Evolutionary conservation across 2,329 filamentous ascomycete species (phyloP), one percentile per base, ranked within the genome.

Genomic region (Ascochyta rabiei): DNA sequence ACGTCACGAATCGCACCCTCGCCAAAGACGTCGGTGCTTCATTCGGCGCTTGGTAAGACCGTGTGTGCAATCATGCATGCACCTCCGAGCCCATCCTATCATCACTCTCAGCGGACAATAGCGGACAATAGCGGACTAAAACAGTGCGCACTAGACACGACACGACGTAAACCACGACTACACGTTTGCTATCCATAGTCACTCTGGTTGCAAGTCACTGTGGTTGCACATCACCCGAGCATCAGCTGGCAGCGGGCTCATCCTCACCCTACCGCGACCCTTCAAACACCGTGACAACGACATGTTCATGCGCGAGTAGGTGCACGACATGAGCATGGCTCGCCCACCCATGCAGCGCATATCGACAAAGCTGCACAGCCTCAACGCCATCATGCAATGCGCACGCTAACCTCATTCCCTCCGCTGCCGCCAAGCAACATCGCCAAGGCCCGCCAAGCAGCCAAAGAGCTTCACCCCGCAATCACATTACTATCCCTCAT

Each of bases 381-480:
- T 69, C 70, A 61, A 59, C 65, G 69, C 69, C 68, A 56, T 63
- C 62, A 68, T 64, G 66, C 66, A 66, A 38, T 57, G 21, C 57
- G 57, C 56, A 49, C 39, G 40, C 51, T 54, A 54, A 30, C 16
- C 55, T 44, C 38, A 43, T 53, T 62, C 53, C 60, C 59, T 66
- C 61, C 63, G 62, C 61, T 58, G 38, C 18, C 39, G 52, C 52
- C 46, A 55, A 55, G 52, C 34, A 19, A 13, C n/a, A 8, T 2
- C 19, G 51, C 45, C 51, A 41, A 45, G 34, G 4, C 4, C 4
- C n/a, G 42, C 37, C 47, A 41, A 49, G 46, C n/a, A 42, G 18
- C 31, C 8, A 31, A 38, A 12, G 31, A 47, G 42, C 45, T 46
- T 50, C 41, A 46, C 50, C 55, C 54, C 44, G 13, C 15, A 24